Conservation (phyloP, 2,329 filamentous ascomycete species). For the Chaetomiaceae sp. region DNA sequence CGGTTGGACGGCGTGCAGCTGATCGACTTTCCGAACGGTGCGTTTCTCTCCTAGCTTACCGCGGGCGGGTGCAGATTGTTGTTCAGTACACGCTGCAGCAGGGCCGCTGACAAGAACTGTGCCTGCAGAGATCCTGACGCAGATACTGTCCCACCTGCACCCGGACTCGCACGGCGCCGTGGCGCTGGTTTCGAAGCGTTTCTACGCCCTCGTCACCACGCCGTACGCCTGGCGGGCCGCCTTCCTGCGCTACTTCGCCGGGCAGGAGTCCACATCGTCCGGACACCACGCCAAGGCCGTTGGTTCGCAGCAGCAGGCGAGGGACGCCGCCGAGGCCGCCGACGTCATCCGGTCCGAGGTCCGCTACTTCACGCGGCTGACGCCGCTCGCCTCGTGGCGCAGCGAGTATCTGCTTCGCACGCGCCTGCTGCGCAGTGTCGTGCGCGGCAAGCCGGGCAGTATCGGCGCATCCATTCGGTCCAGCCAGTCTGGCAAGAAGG, state of each 20-base stretch:
- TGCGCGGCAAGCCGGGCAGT: slow-evolving; percentile 70
- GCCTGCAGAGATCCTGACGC: slow-evolving; percentile 75
- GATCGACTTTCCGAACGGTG: slow-evolving; percentile 74
- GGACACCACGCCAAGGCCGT: slow-evolving; percentile 31
- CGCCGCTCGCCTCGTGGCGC: slow-evolving; percentile 81
- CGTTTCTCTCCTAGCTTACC: slow-evolving; percentile 22
- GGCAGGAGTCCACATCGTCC: slow-evolving; percentile 52
- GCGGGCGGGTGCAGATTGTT: background rate
- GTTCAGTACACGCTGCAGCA: background rate
- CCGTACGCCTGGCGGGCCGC: slow-evolving; percentile 92
- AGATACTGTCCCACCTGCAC: slow-evolving; percentile 83
- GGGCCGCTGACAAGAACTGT: slow-evolving; percentile 14
- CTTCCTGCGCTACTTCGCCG: slow-evolving; percentile 85
- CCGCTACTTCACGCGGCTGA: slow-evolving; percentile 76
- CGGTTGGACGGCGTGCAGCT: slow-evolving; percentile 39
- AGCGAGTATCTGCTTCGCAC: slow-evolving; percentile 92
- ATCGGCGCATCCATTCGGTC: slow-evolving; percentile 47
- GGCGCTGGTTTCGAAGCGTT: slow-evolving; percentile 79
- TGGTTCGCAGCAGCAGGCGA: slow-evolving; percentile 33
- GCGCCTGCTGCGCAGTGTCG: slow-evolving; percentile 71
- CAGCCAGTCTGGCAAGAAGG: slow-evolving; percentile 53
- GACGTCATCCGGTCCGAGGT: slow-evolving; percentile 62
- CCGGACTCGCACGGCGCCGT: slow-evolving; percentile 77
- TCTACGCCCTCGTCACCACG: slow-evolving; percentile 80
- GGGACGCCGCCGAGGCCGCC: slow-evolving; percentile 41